These are phyloP conservation scores for Pythium aphanidermatum DNA, from an alignment of 352 stramenopile species.

Conservation along the genomic window DNA sequence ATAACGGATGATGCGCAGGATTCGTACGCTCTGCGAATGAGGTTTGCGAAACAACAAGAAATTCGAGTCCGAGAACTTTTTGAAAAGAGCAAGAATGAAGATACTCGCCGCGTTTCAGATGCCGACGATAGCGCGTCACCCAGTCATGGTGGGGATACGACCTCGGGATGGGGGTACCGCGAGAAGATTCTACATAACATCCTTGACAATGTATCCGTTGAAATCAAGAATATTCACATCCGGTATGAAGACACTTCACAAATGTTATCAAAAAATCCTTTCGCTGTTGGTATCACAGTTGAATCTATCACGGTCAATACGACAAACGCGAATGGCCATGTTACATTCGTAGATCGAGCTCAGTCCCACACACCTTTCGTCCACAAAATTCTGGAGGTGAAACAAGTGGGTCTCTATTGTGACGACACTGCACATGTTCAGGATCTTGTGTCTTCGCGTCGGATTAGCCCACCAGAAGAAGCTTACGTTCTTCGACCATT, in stretches of 20 bases:
- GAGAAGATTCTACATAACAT: slow-evolving; percentile 83
- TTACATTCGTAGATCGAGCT: slow-evolving; percentile 70
- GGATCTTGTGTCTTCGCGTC: slow-evolving; percentile 21
- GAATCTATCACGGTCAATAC: slow-evolving; percentile 63
- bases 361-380: slow-evolving; percentile 78
- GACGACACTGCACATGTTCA: slow-evolving; percentile 32
- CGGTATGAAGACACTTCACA: slow-evolving; percentile 76
- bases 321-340: slow-evolving; percentile 77
- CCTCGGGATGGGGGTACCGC: slow-evolving; percentile 60
- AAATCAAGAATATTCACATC: slow-evolving; percentile 80
- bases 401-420: slow-evolving; percentile 54
- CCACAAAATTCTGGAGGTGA: slow-evolving; percentile 64
- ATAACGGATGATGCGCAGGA: slow-evolving; percentile 33
- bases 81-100: slow-evolving; percentile 60
- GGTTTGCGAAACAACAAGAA: slow-evolving; percentile 80
- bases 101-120: slow-evolving; percentile 17
- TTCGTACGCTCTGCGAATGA: slow-evolving; percentile 50
- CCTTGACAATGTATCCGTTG: slow-evolving; percentile 76
- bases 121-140: slow-evolving; percentile 7
- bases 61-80: slow-evolving; percentile 69
- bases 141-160: slow-evolving; percentile 29
- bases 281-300: slow-evolving; percentile 69
- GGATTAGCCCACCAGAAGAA: slow-evolving; percentile 21
- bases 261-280: slow-evolving; percentile 45
- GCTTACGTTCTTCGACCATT: slow-evolving; percentile 73